Base-by-base conservation (phyloP, 2,329 filamentous ascomycete genomes). In the Hirsutella rhossiliensis region DNA sequence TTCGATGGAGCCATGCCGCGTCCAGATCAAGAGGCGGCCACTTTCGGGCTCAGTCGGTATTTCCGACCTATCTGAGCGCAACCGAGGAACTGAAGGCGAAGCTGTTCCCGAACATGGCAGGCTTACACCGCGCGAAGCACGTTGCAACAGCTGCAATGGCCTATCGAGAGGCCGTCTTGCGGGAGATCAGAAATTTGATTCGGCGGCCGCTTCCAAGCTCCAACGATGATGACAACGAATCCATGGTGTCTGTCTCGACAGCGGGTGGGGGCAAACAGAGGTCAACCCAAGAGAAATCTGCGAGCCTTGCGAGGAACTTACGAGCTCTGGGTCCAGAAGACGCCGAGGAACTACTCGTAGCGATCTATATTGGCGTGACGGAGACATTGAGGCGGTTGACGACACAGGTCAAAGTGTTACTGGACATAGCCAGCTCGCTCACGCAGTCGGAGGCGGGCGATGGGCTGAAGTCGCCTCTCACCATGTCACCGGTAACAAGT, bases 221-320 rank as follows among this genome's bases (percentile, higher is more conserved):
- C 11, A 92, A 80, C 53, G 92, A 98, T 47, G 90, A 97, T 52
- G 92, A 98, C 58, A 86, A 83, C 48, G 87, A 92, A 59, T 94
- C 88, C 0, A 83, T 90, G 67, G 81, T 90, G 64, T 89, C 89
- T 1, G 75, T 81, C 1, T 94, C 89, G 3, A 96, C 90, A 1
- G 69, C 78, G 43, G 75, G 76, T 48, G 78, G 78, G 37, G 82
- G 81, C 27, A 76, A 76, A 46, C 76, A 80, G 49, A 67, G 82
- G 37, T 84, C 78, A 17, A 84, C 87, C 53, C 86, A 94, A 56
- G 89, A 97, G 52, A 96, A 92, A 58, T 95, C 89, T 1, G 80
- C 84, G 0, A 84, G 88, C 38, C 69, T 97, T 28, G 89, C 92
- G 6, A 79, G 89, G 11, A 97, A 97, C 53, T 67, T 98, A 27